phyloP scores from a whole-genome alignment of 169 alveolate species.

The Plasmodium gallinaceum region DNA sequence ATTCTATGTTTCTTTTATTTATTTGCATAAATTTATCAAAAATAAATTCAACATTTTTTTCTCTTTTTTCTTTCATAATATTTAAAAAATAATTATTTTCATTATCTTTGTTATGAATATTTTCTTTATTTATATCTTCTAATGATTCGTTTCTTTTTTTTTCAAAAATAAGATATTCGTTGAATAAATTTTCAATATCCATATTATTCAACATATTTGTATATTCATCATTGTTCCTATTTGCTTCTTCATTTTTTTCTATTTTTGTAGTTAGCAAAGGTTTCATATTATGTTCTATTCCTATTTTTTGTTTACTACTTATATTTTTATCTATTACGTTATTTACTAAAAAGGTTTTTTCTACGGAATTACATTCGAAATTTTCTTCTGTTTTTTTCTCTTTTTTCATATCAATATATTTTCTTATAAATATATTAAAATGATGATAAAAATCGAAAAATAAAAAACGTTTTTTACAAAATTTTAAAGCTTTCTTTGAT shows the following conservation, averaged over 20 bases:
- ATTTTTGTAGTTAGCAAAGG: neutral
- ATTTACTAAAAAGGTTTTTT: neutral
- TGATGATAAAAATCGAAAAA: constrained; percentile 74
- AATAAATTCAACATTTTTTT: constrained; percentile 23
- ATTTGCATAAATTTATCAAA: constrained; percentile 34
- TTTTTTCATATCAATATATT: neutral
- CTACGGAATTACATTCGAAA: neutral
- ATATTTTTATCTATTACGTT: neutral
- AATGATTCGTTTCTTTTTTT: constrained; percentile 7
- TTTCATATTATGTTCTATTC: neutral
- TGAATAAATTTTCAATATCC: constrained; percentile 13
- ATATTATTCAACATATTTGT: neutral
- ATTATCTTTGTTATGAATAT: neutral
- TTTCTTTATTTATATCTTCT: neutral
- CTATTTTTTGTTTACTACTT: neutral
- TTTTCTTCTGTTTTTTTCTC: neutral
- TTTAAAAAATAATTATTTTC: constrained; percentile 35
- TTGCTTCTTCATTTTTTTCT: neutral
- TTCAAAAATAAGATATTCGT: constrained; percentile 41
- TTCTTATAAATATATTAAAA: constrained; percentile 47
- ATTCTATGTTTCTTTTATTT: constrained; percentile 26
- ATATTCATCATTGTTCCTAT: constrained; percentile 1
- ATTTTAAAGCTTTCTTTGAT: constrained; percentile 49
- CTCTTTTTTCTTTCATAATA: constrained; percentile 28
- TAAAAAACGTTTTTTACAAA: constrained; percentile 70